Conservation (phyloP, 208 protist species). For the Crithidia acanthocephali region DNA sequence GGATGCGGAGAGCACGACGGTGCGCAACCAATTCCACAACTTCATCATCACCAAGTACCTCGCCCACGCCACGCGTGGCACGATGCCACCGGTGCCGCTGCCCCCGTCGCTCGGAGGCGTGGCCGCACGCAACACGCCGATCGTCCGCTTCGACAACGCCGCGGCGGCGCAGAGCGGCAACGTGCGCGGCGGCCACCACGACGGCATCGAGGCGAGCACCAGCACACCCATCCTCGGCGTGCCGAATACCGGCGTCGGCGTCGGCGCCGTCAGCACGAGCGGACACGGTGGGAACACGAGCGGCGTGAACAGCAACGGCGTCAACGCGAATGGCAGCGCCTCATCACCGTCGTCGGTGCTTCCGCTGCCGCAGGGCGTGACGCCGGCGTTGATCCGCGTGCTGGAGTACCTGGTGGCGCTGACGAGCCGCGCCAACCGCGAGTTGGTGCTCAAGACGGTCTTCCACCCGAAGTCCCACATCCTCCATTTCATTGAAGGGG, state of each 20-base stretch:
- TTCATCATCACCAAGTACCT: constrained; percentile 80
- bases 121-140: constrained; percentile 28
- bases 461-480: constrained; percentile 70
- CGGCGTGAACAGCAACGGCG: background rate
- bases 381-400: constrained; percentile 56
- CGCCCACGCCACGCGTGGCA: constrained; percentile 40
- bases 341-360: constrained; percentile 13
- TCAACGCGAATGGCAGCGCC: background rate
- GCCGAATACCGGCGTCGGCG: constrained; percentile 21
- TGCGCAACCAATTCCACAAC: constrained; percentile 68
- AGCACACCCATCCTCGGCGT: constrained; percentile 6
- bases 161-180: constrained; percentile 20
- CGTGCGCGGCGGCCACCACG: background rate
- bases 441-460: constrained; percentile 55
- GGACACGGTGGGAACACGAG: background rate
- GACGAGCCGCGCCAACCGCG: constrained; percentile 51
- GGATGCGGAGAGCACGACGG: constrained; percentile 40
- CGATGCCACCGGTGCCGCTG: constrained; percentile 46
- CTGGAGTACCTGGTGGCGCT: constrained; percentile 65
- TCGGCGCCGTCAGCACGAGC: constrained; percentile 2
- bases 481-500: constrained; percentile 59
- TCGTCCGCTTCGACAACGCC: constrained; percentile 51
- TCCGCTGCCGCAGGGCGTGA: constrained; percentile 52
- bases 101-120: constrained; percentile 35
- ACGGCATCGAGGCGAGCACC: constrained; percentile 12